Base-by-base conservation (phyloP, 1,284 basidiomycete genomes). In the Agaricales sp. region DNA sequence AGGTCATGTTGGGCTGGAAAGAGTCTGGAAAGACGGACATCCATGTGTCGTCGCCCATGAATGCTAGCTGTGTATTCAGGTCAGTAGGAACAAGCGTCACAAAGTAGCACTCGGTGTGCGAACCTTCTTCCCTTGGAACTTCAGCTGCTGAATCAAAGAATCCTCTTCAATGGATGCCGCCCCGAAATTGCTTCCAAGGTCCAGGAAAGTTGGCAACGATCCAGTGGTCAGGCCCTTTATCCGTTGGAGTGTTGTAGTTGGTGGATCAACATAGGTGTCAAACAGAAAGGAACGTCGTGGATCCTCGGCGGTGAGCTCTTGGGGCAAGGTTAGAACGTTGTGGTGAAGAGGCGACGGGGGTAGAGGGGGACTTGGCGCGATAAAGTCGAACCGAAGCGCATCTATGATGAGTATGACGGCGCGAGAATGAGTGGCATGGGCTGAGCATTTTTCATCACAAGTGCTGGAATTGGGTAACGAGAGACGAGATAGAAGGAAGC, bases 21-120 rank as follows among this genome's bases (percentile, higher is more conserved):
- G 80, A 67, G 46, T 75, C 66, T 0, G 94, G 90, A 61, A 94
- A 99, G 13, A 96, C 79, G 2, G 83, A 80, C 62, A 86, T 77
- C 96, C 96, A 99, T 0, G 95, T 99, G 61, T 98, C 92, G 62
- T 99, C 95, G 0, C 95, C 95, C 78, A 91, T 92, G 61, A 98
- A 89, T 0, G 86, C 86, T 49, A 82, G 67, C 75, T 80, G 60
- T 52, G 50, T 52, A 55, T 51, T 45, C 46, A 44, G 51, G 45
- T 44, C 54, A 44, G 53, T 49, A 49, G 54, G 51, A 49, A 38
- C 30, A 45, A 21, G 16, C 46, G 23, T 41, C 26, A 38, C 45
- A 44, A 23, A 13, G 52, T 8, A 35, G 16, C 14, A 35, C 35
- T 14, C 6, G 20, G 6, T 8, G 43, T 3, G 66, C 74, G 59